Percentiles rank a stretch among this genome's conserved stretches.
phyloP scores from a whole-genome alignment of 768 basidiomycete species.

The Cyclocybe aegerita region DNA sequence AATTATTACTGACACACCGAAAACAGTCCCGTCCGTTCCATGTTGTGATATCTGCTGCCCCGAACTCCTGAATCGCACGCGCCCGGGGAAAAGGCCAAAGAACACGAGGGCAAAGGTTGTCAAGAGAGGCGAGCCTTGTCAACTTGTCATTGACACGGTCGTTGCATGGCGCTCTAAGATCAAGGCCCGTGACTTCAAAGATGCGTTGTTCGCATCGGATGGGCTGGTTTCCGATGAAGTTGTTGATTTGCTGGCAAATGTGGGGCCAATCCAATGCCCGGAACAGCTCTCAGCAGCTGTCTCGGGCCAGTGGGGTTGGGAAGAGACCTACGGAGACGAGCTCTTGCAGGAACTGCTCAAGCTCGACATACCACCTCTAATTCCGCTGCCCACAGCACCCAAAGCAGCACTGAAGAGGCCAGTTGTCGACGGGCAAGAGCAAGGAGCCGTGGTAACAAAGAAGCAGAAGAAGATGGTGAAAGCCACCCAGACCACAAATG shows the following conservation, averaged over 20 bases:
- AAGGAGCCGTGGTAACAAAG: no score
- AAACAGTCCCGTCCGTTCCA: neutral
- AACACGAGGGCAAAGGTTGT: neutral
- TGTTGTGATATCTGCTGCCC: constrained; percentile 5
- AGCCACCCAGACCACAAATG: no score
- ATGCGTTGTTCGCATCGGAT: neutral
- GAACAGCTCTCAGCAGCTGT: neutral
- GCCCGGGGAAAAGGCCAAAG: neutral
- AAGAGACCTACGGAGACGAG: constrained; percentile 5
- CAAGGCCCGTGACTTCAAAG: constrained; percentile 1
- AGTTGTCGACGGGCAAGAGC: no score
- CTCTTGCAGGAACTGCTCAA: neutral
- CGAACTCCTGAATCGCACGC: constrained; percentile 1
- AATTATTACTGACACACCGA: neutral
- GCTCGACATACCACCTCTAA: no score
- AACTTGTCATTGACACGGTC: neutral
- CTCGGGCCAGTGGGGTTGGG: constrained; percentile 2
- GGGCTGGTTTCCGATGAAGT: neutral
- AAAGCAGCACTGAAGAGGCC: no score
- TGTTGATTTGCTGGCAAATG: neutral
- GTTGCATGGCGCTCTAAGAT: neutral
- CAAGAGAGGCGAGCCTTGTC: no score
- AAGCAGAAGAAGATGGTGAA: no score
- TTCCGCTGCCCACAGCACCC: no score
- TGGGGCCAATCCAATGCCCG: neutral